Percentiles rank a stretch among this genome's conserved stretches.
phyloP scores from a whole-genome alignment of 352 stramenopile species.

The Phytophthora melonis region DNA sequence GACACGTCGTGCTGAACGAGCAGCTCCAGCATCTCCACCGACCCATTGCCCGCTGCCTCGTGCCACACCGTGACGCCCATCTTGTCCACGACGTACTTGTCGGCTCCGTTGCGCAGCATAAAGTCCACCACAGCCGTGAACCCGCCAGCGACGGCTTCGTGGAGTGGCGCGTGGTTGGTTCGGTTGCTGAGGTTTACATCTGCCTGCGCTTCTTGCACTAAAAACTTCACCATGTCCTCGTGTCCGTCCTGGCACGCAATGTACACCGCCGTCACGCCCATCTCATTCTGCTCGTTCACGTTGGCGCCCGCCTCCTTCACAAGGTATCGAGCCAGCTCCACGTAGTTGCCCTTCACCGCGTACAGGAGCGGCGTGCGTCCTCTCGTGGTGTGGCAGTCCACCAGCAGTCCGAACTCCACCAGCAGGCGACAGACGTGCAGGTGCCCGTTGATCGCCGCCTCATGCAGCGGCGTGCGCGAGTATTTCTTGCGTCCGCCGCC shows the following conservation, averaged over 20 bases:
- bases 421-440: constrained; percentile 58
- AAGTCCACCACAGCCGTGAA: constrained; percentile 55
- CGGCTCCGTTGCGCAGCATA: constrained; percentile 65
- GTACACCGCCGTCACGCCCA: constrained; percentile 80
- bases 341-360: constrained; percentile 68
- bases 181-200: constrained; percentile 72
- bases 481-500: constrained; percentile 71
- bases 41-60: constrained; percentile 73
- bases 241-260: constrained; percentile 68
- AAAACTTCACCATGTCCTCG: constrained; percentile 52
- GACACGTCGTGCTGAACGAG: constrained; percentile 62
- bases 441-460: constrained; percentile 75
- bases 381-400: constrained; percentile 84
- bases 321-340: constrained; percentile 57
- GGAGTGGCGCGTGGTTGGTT: constrained; percentile 70
- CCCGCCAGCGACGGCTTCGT: constrained; percentile 72
- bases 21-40: constrained; percentile 66
- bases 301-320: constrained; percentile 57
- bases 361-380: constrained; percentile 83
- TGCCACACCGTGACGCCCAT: constrained; percentile 88
- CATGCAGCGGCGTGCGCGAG: constrained; percentile 75
- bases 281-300: constrained; percentile 83
- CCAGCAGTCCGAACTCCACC: constrained; percentile 65
- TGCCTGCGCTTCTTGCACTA: constrained; percentile 52
- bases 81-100: constrained; percentile 72